Base-by-base conservation (phyloP, 148 eudicot genomes). In the Diospyros kaki region DNA sequence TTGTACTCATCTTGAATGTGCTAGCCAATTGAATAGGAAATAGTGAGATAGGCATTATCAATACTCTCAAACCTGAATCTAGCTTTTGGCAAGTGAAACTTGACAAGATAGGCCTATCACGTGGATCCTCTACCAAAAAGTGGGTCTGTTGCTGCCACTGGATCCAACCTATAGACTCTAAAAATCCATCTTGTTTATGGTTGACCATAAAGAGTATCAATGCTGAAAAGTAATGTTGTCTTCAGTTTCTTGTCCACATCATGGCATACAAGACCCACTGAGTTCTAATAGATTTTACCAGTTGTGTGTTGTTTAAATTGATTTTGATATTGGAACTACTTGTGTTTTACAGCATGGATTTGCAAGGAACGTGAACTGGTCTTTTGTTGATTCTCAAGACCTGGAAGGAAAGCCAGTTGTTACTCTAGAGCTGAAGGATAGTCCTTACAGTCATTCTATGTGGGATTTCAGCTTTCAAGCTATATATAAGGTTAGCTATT, bases 401-500 rank as follows among this genome's bases (percentile, higher is more conserved):
- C 81, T 77, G 73, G 94, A 89, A 54, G 94, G 90, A 58, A 90
- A 88, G 66, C 90, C 93, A 41, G 85, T 76, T 67, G 78, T 89
- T 28, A 95, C 97, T 75, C 83, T 95, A 58, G 97, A 92, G 83
- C 84, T 95, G 43, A 90, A 84, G 81, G 96, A 95, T 80, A 80
- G 66, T 46, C 80, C 92, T 44, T 92, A 92, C 86, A 92, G 96
- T 75, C 97, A 91, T 73, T 56, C 96, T 62, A 95, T 95, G 96
- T 95, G 99, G 99, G 99, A 95, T 87, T 95, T 85, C 78, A 81
- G 96, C 86, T 95, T 95, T 79, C 93, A 81, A 74, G 94, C 94
- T 74, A 72, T 87, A 69, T 95, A 89, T 83, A 95, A 89, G 96
- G 99, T 90, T 3, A 67, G 76, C 60, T 39, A 43, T 48, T 45